A percentile compares a stretch with the other conserved stretches of the same genome.
These are phyloP conservation scores for Fusarium sp. DNA, from an alignment of 2,329 filamentous ascomycete species.

Conservation along the genomic window DNA sequence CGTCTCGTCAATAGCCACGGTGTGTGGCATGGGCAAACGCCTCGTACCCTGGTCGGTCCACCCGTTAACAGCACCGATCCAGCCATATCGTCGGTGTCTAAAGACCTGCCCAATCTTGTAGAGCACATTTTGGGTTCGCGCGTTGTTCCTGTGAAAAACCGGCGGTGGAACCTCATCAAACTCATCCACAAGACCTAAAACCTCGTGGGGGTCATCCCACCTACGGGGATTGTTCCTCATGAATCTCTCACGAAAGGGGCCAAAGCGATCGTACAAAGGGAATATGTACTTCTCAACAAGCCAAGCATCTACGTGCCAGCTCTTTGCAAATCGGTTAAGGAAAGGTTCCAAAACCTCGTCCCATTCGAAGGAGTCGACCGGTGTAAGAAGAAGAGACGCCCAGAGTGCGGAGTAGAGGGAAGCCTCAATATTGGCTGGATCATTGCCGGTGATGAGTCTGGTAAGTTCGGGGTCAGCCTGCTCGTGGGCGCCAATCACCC, in stretches of 20 bases:
- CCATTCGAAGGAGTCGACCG: conserved; percentile 60
- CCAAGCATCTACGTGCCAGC: conserved; percentile 72
- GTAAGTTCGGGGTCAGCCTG: conserved; percentile 43
- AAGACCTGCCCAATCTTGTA: conserved; percentile 87
- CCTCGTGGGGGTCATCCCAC: conserved; percentile 45
- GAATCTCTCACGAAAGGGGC: conserved; percentile 42
- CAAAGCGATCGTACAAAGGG: conserved; percentile 66
- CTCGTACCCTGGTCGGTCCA: conserved; percentile 70
- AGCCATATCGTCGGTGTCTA: conserved; percentile 81
- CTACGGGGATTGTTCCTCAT: conserved; percentile 41
- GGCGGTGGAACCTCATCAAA: conserved; percentile 55
- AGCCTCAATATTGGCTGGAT: conserved; percentile 58
- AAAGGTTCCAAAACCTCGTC: conserved; percentile 72
- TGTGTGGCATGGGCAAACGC: conserved; percentile 41
- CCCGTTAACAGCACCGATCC: conserved; percentile 85
- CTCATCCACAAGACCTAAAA: conserved; percentile 52
- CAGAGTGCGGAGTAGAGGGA: conserved; percentile 80
- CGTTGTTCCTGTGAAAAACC: conserved; percentile 45
- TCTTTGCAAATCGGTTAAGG: conserved; percentile 55
- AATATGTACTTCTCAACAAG: conserved; percentile 73
- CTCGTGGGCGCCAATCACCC: conserved; percentile 44
- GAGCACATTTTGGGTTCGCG: conserved; percentile 38
- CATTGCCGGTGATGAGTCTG: conserved; percentile 50
- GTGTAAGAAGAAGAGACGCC: conserved; percentile 69
- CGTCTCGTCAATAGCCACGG: conserved; percentile 41